Percentiles rank a stretch among this genome's conserved stretches.
These are phyloP conservation scores for Boechera retrofracta DNA, from an alignment of 345 rosid species.

Conservation along the genomic window DNA sequence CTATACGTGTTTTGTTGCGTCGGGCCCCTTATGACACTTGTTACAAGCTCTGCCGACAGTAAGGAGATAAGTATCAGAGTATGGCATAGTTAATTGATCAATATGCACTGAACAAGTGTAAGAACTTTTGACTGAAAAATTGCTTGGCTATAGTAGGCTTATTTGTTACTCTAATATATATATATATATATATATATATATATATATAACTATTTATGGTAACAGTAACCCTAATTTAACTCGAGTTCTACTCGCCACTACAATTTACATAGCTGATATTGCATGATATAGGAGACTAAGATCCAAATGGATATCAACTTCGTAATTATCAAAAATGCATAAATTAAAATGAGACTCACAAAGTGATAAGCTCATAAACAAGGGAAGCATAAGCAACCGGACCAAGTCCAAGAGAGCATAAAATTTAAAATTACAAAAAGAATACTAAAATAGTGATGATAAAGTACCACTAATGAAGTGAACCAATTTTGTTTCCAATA, in stretches of 20 bases:
- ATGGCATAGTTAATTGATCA: no score
- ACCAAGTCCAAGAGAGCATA: slow-evolving; percentile 10
- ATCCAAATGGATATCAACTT: background rate
- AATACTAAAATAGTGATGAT: background rate
- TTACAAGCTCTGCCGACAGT: no score
- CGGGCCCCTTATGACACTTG: background rate
- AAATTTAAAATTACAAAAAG: background rate
- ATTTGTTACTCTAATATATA: background rate
- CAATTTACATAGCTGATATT: background rate
- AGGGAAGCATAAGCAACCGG: background rate
- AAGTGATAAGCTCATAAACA: background rate
- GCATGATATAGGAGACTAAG: background rate
- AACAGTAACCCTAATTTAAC: background rate
- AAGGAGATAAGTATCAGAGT: no score
- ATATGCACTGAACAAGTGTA: no score
- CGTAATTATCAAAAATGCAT: background rate
- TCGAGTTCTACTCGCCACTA: background rate
- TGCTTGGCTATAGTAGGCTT: background rate
- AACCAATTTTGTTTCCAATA: background rate
- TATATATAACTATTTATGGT: background rate
- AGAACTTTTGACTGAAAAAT: no score
- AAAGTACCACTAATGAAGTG: background rate
- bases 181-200: no score
- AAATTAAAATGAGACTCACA: background rate
- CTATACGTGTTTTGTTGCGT: background rate